Evolutionary conservation across 345 rosid genomes (phyloP).

Genomic region (Cardamine chenopodiifolia): DNA sequence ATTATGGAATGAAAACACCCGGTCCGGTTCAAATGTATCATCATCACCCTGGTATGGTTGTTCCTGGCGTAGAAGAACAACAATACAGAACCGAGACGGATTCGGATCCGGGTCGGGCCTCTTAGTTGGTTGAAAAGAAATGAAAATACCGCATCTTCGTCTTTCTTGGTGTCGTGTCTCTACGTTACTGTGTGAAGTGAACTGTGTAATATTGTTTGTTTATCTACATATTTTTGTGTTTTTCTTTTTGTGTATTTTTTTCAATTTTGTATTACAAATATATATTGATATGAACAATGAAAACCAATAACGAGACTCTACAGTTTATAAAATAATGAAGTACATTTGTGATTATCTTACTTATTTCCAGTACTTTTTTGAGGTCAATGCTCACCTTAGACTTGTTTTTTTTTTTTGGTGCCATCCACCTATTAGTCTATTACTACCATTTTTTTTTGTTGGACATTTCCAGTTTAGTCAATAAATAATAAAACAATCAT

Average conservation of each 20-base stretch:
- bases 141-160: conserved; percentile 1
- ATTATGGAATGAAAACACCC: conserved; percentile 62
- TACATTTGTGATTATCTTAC: neutral
- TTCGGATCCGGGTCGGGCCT: conserved; percentile 48
- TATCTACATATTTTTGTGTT: neutral
- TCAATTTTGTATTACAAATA: conserved; percentile 23
- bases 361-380: too few relatives aligned
- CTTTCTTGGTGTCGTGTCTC: neutral
- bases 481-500: too few relatives aligned
- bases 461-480: neutral
- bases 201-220: conserved; percentile 25
- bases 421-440: too few relatives aligned
- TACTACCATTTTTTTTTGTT: too few relatives aligned
- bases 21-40: conserved; percentile 56
- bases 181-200: conserved; percentile 12
- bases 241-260: conserved; percentile 5
- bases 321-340: neutral
- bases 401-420: too few relatives aligned
- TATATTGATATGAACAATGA: neutral
- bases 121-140: conserved; percentile 24
- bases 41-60: conserved; percentile 52
- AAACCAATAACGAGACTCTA: neutral
- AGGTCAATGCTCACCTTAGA: too few relatives aligned
- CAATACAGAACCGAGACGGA: conserved; percentile 50
- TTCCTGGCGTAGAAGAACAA: conserved; percentile 64